These are phyloP conservation scores for Alliaria petiolata DNA, from an alignment of 345 rosid genomes.

Conservation along the genomic window DNA sequence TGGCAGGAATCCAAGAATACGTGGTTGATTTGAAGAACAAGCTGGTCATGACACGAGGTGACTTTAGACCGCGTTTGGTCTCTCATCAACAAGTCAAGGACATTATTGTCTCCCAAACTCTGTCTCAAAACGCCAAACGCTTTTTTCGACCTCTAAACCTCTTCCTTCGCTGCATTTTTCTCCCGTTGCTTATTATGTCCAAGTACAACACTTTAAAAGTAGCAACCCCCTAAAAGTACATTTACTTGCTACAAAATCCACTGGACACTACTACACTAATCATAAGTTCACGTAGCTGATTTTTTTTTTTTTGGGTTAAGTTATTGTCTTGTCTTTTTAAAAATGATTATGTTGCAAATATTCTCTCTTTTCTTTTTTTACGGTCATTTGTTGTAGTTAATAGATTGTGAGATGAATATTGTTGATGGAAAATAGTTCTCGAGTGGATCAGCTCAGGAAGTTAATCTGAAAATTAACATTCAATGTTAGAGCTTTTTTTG, in stretches of 20 bases:
- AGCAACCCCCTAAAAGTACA: too few species aligned
- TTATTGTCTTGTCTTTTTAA: too few species aligned
- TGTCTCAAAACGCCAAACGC: constrained; percentile 5
- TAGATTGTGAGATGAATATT: too few species aligned
- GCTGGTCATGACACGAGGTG: constrained; percentile 34
- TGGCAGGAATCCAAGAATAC: constrained; percentile 29
- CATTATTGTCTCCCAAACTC: constrained; percentile 12
- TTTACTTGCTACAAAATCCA: neutral
- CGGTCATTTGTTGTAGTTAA: too few species aligned
- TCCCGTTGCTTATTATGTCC: neutral
- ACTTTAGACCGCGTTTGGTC: constrained; percentile 15
- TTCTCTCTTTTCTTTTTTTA: too few species aligned
- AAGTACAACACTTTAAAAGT: neutral
- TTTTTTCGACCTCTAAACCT: constrained; percentile 1
- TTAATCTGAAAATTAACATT: too few species aligned
- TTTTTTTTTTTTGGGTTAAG: neutral
- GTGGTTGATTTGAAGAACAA: constrained; percentile 27
- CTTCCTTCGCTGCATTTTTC: constrained; percentile 11
- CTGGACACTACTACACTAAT: too few species aligned
- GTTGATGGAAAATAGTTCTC: too few species aligned
- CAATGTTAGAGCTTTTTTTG: too few species aligned
- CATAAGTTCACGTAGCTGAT: neutral
- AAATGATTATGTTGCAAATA: too few species aligned
- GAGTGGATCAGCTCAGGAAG: too few species aligned
- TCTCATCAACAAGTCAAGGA: neutral